A percentile compares a stretch with the other conserved stretches of the same genome.
phyloP scores from a whole-genome alignment of 2,329 filamentous ascomycete species.

The Aspergillus ochraceoroseus region DNA sequence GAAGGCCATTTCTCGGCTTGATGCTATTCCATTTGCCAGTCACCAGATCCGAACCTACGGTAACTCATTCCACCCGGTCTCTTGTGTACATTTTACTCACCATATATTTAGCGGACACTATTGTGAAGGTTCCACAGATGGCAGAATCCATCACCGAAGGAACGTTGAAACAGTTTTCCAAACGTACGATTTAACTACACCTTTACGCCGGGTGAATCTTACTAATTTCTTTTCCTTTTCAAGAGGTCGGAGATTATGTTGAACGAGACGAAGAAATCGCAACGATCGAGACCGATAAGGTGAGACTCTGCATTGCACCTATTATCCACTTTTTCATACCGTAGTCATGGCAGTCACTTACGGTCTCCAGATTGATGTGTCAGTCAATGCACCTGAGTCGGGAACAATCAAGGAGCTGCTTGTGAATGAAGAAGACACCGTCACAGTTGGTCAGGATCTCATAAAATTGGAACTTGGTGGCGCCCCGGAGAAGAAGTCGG shows the following conservation, averaged over 20 bases:
- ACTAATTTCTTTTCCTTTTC: no score
- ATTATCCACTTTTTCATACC: no score
- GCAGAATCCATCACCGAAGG: slow-evolving; percentile 98
- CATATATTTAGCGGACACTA: slow-evolving; percentile 59
- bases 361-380: slow-evolving; percentile 74
- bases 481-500: slow-evolving; percentile 52
- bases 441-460: slow-evolving; percentile 88
- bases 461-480: slow-evolving; percentile 78
- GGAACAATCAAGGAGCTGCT: slow-evolving; percentile 89
- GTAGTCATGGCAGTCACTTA: slow-evolving; percentile 2
- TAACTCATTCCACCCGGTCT: slow-evolving; percentile 15
- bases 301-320: slow-evolving; percentile 35
- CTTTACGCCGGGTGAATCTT: no score
- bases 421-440: slow-evolving; percentile 89
- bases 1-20: slow-evolving; percentile 22
- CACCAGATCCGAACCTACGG: slow-evolving; percentile 38
- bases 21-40: slow-evolving; percentile 25
- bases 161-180: slow-evolving; percentile 91
- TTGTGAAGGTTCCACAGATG: slow-evolving; percentile 96
- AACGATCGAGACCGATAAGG: slow-evolving; percentile 98
- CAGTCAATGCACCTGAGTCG: slow-evolving; percentile 87
- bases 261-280: slow-evolving; percentile 97
- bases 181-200: slow-evolving; percentile 48
- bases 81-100: slow-evolving; percentile 14
- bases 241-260: slow-evolving; percentile 83